Conservation (phyloP, 129 eudicot species). For the Sambucus nigra region DNA sequence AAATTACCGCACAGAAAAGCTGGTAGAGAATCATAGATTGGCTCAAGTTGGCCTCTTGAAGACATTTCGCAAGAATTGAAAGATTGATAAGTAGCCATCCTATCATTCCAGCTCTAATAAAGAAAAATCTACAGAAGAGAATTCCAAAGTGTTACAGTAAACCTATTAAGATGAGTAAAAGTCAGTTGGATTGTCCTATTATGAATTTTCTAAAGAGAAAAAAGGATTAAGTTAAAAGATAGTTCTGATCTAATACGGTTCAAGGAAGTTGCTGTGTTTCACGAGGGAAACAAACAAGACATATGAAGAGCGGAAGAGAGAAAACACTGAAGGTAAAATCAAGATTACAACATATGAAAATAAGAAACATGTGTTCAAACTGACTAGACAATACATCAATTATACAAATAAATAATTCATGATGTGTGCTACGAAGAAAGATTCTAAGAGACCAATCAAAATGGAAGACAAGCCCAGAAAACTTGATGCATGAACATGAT, state of each 20-base stretch:
- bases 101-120: conserved; percentile 99
- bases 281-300: conserved; percentile 1
- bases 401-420: neutral
- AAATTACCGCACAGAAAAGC: conserved; percentile 66
- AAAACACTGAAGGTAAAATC: neutral
- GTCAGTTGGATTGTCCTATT: conserved; percentile 2
- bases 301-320: neutral
- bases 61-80: conserved; percentile 68
- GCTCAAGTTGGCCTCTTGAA: conserved; percentile 48
- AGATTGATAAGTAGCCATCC: conserved; percentile 99
- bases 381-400: neutral
- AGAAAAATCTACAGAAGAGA: conserved; percentile 67
- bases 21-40: conserved; percentile 92
- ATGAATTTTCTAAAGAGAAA: neutral
- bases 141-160: neutral
- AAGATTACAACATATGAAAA: neutral
- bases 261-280: neutral
- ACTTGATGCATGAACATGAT: neutral
- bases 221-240: neutral
- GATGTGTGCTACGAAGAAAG: too few species aligned
- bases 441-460: too few species aligned
- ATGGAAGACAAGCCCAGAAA: conserved; percentile 1
- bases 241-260: neutral
- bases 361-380: neutral
- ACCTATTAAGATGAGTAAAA: neutral